phyloP scores from a whole-genome alignment of 1,284 basidiomycete species.

The Puccinia novopanici region DNA sequence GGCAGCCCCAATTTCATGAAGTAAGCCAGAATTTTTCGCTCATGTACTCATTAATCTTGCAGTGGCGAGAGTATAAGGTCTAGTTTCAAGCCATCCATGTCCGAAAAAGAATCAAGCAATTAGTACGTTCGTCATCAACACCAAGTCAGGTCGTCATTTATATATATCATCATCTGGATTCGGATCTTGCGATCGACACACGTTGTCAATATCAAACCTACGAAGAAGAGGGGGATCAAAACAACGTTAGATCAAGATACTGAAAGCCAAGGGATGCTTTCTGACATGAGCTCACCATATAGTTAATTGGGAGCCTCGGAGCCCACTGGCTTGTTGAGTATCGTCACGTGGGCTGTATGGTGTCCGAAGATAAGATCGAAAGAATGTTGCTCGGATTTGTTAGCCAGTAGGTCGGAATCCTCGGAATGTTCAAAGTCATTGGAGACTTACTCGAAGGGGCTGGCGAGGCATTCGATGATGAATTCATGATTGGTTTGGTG shows the following conservation, averaged over 20 bases:
- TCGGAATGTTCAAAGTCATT: too few relatives aligned
- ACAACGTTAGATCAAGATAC: too few relatives aligned
- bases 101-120: neutral
- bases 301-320: constrained; percentile 14
- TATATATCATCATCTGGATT: neutral
- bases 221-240: neutral
- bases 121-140: neutral
- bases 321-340: constrained; percentile 26
- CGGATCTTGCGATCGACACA: neutral
- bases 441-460: too few relatives aligned
- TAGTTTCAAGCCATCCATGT: neutral
- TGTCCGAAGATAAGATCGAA: too few relatives aligned
- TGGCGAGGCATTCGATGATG: too few relatives aligned
- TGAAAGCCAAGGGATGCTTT: neutral
- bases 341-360: constrained; percentile 22
- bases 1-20: constrained; percentile 71
- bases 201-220: constrained; percentile 50
- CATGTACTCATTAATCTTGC: constrained; percentile 41
- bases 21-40: constrained; percentile 65
- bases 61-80: constrained; percentile 42
- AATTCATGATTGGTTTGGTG: too few relatives aligned
- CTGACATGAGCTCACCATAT: constrained; percentile 17
- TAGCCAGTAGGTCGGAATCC: too few relatives aligned
- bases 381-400: neutral
- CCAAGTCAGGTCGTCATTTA: neutral